phyloP scores from a whole-genome alignment of 1,139 yeast species.

The Arxiozyma heterogenica region DNA sequence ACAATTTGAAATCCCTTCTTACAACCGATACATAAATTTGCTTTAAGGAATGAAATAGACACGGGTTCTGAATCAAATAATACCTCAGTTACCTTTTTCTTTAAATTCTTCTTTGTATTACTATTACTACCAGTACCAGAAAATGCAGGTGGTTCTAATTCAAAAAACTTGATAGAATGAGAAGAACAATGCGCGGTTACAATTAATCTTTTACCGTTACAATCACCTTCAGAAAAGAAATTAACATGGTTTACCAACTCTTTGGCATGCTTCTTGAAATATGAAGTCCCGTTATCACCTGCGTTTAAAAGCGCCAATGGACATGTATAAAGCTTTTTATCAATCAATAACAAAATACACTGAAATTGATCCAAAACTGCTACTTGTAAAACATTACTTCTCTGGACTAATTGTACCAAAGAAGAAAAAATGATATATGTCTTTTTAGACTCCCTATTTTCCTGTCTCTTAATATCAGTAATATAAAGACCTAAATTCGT shows the following conservation, averaged over 20 bases:
- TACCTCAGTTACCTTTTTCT: constrained; percentile 64
- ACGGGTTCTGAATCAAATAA: constrained; percentile 82
- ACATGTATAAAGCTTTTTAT: constrained; percentile 75
- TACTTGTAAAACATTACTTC: constrained; percentile 73
- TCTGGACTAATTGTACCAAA: constrained; percentile 72
- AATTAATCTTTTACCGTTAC: constrained; percentile 78
- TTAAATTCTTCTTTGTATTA: constrained; percentile 53
- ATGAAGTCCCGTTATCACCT: constrained; percentile 46
- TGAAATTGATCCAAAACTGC: constrained; percentile 91
- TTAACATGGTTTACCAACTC: constrained; percentile 76
- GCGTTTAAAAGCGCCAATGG: constrained; percentile 63
- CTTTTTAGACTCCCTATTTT: constrained; percentile 23
- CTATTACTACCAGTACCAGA: constrained; percentile 29
- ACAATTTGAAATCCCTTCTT: constrained; percentile 94
- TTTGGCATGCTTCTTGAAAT: constrained; percentile 52
- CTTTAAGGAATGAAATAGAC: constrained; percentile 80
- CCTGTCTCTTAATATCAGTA: constrained; percentile 44
- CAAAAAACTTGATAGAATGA: constrained; percentile 77
- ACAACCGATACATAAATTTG: constrained; percentile 88
- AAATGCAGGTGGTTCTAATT: constrained; percentile 38
- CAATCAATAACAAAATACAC: constrained; percentile 70
- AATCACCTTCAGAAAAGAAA: constrained; percentile 86
- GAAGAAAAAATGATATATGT: constrained; percentile 13
- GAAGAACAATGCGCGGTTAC: constrained; percentile 77
- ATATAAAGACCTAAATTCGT: constrained; percentile 88